Evolutionary conservation across 2,329 filamentous ascomycete genomes (phyloP), one percentile per base, ranked within the genome.

Genomic region (Arthrobotrys sphaeroides): DNA sequence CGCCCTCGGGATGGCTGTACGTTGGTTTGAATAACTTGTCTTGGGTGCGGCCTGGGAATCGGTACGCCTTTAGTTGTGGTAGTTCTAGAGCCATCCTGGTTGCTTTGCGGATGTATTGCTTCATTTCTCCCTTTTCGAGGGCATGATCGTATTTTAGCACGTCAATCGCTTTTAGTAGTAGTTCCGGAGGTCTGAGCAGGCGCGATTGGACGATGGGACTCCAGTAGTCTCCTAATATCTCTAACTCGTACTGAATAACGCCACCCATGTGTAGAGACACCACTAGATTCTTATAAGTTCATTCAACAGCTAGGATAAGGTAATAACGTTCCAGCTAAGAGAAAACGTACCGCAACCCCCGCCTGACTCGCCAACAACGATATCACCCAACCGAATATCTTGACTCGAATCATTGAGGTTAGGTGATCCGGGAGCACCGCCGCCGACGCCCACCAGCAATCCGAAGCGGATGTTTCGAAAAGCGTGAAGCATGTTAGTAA

Each of bases 321-420:
- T 38, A 9, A 38, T 26, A 3, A 10, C 16, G 24, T 5, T 9
- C 1, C 10, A 13, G 31, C 28, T 57, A 2, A 13, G 3, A 9
- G 7, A 7, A 38, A n/a, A 31, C 31, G 5, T 31, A 36, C 28
- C 33, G 22, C 38, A 13, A 16, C 5, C 22, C 22, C 28, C 51
- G 10, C 16, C 38, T 12, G 51, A 31, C 7, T 38, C 9, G 16
- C 51, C n/a, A 22, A 57, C 31, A 5, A 57, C 16, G 3, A 57
- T 33, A 57, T 57, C 51, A 3, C 51, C 51, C n/a, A 57, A 16
- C 22, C 51, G 51, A 36, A 57, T 38, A 16, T 57, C 51, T 13
- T 22, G 12, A n/a, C n/a, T 20, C 24, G 51, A 4, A 31, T 55
- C 28, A 28, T 31, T 16, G 2, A 26, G 49, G 13, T 57, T 18